These are phyloP conservation scores for Debaryomyces maramus DNA, from an alignment of 805 yeast genomes.

Conservation along the genomic window DNA sequence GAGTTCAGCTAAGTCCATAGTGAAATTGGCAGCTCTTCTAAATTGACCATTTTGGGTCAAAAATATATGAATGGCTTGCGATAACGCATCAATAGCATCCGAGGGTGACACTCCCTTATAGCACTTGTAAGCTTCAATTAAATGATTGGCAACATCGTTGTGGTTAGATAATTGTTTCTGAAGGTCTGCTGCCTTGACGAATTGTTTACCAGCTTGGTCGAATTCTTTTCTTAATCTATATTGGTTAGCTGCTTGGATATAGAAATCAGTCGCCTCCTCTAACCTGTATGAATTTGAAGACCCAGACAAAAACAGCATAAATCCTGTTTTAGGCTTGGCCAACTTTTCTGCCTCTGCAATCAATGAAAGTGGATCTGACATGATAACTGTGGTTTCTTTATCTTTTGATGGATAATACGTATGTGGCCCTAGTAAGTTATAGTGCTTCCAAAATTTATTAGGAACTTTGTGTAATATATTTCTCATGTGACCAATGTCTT, in stretches of 20 bases:
- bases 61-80: slow-evolving; percentile 77
- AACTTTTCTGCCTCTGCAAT: slow-evolving; percentile 45
- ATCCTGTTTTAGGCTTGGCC: slow-evolving; percentile 63
- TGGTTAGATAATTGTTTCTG: slow-evolving; percentile 73
- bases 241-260: slow-evolving; percentile 89
- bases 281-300: slow-evolving; percentile 59
- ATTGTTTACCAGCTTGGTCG: slow-evolving; percentile 75
- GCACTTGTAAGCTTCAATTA: slow-evolving; percentile 88
- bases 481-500: not conserved
- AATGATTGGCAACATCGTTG: slow-evolving; percentile 89
- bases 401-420: not conserved
- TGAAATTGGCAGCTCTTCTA: slow-evolving; percentile 92
- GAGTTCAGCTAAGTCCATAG: slow-evolving; percentile 84
- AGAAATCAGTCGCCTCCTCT: slow-evolving; percentile 93
- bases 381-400: slow-evolving; percentile 8
- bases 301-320: slow-evolving; percentile 64
- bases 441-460: not conserved
- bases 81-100: slow-evolving; percentile 75
- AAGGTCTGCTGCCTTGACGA: slow-evolving; percentile 80
- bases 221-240: slow-evolving; percentile 76
- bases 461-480: not conserved
- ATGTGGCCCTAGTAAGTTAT: not conserved
- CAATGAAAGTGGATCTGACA: slow-evolving; percentile 48
- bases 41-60: slow-evolving; percentile 86
- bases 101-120: slow-evolving; percentile 71